Evolutionary conservation across 768 basidiomycete species (phyloP).

Genomic region (Jaapia argillacea): DNA sequence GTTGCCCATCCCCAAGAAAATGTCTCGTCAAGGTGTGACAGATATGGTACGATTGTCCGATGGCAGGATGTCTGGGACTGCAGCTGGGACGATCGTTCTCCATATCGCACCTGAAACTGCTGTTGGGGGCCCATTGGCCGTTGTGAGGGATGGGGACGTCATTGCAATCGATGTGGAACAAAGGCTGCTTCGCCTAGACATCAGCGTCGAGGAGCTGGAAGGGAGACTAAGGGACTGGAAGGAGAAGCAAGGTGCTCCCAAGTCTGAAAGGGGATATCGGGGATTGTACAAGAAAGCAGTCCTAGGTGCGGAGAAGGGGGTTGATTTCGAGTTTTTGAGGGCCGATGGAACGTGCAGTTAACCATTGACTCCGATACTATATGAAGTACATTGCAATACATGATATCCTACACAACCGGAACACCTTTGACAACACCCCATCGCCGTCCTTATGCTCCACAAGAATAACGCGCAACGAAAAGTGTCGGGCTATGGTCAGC

Average conservation of each 20-base stretch:
- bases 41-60: slow-evolving; percentile 14
- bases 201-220: slow-evolving; percentile 6
- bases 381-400: too few species aligned
- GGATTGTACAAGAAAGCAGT: slow-evolving; percentile 3
- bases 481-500: too few species aligned
- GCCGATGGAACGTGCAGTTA: too few species aligned
- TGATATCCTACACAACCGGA: too few species aligned
- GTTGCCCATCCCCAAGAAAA: slow-evolving; percentile 16
- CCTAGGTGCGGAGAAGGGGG: background rate
- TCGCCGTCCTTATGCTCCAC: too few species aligned
- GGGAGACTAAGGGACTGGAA: slow-evolving; percentile 4
- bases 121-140: slow-evolving; percentile 13
- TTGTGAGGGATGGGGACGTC: slow-evolving; percentile 15
- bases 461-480: too few species aligned
- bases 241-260: slow-evolving; percentile 1
- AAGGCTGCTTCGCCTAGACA: slow-evolving; percentile 14
- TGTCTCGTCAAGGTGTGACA: slow-evolving; percentile 13
- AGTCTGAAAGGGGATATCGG: slow-evolving; percentile 4
- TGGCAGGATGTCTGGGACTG: slow-evolving; percentile 17
- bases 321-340: background rate
- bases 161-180: slow-evolving; percentile 22
- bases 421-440: too few species aligned
- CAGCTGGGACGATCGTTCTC: slow-evolving; percentile 16
- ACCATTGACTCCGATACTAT: too few species aligned
- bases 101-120: slow-evolving; percentile 17